Percentiles rank a stretch among this genome's conserved stretches.
These are phyloP conservation scores for Actinomucor elegans DNA, from an alignment of 371 early-diverging fungal genomes.

Conservation along the genomic window DNA sequence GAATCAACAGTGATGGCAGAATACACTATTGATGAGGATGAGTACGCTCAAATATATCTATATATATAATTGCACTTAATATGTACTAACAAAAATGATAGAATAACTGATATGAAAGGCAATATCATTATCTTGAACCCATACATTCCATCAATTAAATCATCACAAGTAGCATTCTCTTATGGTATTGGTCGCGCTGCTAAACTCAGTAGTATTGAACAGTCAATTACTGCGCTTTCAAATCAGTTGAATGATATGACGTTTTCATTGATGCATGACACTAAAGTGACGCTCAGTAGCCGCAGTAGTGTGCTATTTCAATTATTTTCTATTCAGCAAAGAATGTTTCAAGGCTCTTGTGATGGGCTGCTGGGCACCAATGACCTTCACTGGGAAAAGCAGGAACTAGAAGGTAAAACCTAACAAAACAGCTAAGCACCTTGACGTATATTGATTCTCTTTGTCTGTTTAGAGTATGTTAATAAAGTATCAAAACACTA, in stretches of 20 bases:
- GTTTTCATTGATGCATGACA: not conserved
- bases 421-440: no score
- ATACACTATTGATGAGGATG: constrained; percentile 35
- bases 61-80: not conserved
- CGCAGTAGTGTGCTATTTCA: not conserved
- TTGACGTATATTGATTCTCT: no score
- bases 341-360: not conserved
- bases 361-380: constrained; percentile 28
- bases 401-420: no score
- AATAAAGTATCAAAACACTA: no score
- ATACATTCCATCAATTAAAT: constrained; percentile 14
- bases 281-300: not conserved
- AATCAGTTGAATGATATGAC: not conserved
- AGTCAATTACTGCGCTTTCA: not conserved
- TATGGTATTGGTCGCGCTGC: constrained; percentile 33
- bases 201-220: constrained; percentile 23
- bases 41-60: constrained; percentile 16
- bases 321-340: not conserved
- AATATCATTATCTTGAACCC: constrained; percentile 31
- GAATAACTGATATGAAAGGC: constrained; percentile 31
- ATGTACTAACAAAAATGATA: no score
- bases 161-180: constrained; percentile 33
- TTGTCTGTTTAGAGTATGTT: no score
- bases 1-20: constrained; percentile 7
- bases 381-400: constrained; percentile 29